Evolutionary conservation across 1,139 yeast genomes (phyloP), one percentile per base, ranked within the genome.

Genomic region (Arxiozyma slooffiae): DNA sequence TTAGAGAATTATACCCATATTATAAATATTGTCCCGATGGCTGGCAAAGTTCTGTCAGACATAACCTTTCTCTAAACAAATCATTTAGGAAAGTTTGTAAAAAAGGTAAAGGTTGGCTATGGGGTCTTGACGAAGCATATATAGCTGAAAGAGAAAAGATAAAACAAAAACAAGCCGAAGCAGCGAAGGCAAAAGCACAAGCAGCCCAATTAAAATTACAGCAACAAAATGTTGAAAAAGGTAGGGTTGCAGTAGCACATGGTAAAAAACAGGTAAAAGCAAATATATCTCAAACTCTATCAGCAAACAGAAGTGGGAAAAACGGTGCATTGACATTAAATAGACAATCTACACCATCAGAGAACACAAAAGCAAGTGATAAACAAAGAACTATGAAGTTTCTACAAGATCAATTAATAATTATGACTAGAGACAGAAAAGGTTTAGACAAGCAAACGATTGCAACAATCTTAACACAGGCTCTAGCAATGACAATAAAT

Each of bases 21-120:
- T 92, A 87, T 68, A 79, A 83, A 62, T 92, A 87, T 68, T 89
- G 97, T 62, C 89, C 95, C 1, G 96, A 89, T 66, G 97, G 97
- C 2, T 92, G 99, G 99, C 98, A 92, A 69, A 83, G 87, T 62
- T 80, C 95, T 1, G 95, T 92, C 17, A 78, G 94, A 46, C 98
- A 92, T 69, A 89, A 88, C 60, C 74, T 92, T 43, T 84, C 90
- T 23, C 74, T 88, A 57, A 89, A 89, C 68, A 88, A 88, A 68
- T 81, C 90, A 8, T 92, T 92, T 70, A 78, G 81, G 52, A 81
- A 85, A 59, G 81, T 85, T 9, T 75, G 82, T 37, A 82, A 87
- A 59, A 87, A 84, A 57, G 94, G 92, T 18, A 84, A 82, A 63
- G 96, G 96, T 53, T 89, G 96, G 92, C 71, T 86, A 39, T 92